Conservation (phyloP, 1,284 basidiomycete genomes). For the Amylostereum areolatum region DNA sequence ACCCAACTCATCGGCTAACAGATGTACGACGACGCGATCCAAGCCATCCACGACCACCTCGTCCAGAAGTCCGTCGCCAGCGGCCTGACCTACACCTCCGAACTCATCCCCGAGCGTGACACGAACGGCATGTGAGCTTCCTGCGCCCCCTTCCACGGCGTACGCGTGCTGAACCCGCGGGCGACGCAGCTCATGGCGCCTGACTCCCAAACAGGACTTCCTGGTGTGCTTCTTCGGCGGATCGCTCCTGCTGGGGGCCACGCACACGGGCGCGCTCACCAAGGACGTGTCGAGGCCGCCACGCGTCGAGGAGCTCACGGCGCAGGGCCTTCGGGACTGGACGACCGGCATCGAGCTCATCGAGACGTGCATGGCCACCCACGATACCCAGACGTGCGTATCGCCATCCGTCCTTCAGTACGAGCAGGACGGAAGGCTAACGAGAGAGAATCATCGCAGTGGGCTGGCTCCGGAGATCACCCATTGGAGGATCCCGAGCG, state of each 20-base stretch:
- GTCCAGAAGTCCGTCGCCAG: conserved; percentile 55
- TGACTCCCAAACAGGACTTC: conserved; percentile 90
- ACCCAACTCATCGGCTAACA: conserved; percentile 22
- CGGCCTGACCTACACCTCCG: conserved; percentile 75
- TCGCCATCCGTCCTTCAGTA: too few species aligned
- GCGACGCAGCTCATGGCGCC: conserved; percentile 52
- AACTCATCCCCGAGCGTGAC: conserved; percentile 60
- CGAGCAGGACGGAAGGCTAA: too few species aligned
- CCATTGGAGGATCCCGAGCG: conserved; percentile 60
- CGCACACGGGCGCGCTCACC: conserved; percentile 51
- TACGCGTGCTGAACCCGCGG: conserved; percentile 7
- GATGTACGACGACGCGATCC: conserved; percentile 87
- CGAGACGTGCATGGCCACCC: conserved; percentile 84
- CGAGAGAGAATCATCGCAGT: too few species aligned
- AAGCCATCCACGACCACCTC: conserved; percentile 74
- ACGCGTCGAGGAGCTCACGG: conserved; percentile 46
- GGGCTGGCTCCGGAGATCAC: conserved; percentile 83
- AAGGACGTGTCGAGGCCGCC: conserved; percentile 56
- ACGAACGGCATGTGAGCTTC: conserved; percentile 39
- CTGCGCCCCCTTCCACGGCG: background rate
- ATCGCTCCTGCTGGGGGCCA: conserved; percentile 86
- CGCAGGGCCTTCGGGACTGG: conserved; percentile 71
- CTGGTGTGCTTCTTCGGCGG: conserved; percentile 94
- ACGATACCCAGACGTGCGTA: conserved; percentile 78
- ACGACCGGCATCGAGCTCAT: conserved; percentile 75